Conservation (phyloP, 2,329 filamentous ascomycete genomes). For the Penicillium capsulatum region DNA sequence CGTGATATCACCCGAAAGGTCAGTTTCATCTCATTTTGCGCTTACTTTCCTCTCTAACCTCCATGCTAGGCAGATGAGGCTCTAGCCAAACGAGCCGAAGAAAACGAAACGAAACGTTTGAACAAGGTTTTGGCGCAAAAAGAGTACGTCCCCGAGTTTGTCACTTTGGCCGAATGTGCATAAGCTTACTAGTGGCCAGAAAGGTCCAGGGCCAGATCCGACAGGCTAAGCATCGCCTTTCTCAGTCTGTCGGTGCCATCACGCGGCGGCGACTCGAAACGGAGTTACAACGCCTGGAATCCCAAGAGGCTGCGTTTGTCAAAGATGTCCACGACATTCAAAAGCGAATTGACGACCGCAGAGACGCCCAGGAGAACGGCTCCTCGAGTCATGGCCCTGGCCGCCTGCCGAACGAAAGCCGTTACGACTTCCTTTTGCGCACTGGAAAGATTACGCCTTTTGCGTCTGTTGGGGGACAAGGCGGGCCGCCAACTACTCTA, state of each 20-base stretch:
- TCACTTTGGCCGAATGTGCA: not conserved
- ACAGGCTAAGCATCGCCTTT: slow-evolving; percentile 54
- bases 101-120: slow-evolving; percentile 59
- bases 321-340: slow-evolving; percentile 77
- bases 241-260: slow-evolving; percentile 52
- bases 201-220: slow-evolving; percentile 64
- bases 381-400: slow-evolving; percentile 44
- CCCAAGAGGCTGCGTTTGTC: slow-evolving; percentile 60
- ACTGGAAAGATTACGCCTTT: slow-evolving; percentile 98
- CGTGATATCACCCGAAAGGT: slow-evolving; percentile 69
- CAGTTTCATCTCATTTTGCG: slow-evolving; percentile 1
- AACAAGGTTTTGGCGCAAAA: slow-evolving; percentile 54
- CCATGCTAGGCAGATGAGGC: slow-evolving; percentile 52
- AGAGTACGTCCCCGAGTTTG: slow-evolving; percentile 28
- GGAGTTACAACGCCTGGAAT: slow-evolving; percentile 62
- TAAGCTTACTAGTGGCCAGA: slow-evolving; percentile 25
- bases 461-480: slow-evolving; percentile 62
- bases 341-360: slow-evolving; percentile 71
- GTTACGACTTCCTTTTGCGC: slow-evolving; percentile 84
- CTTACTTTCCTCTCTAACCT: not conserved
- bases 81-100: slow-evolving; percentile 59
- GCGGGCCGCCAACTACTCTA: slow-evolving; percentile 63
- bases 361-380: slow-evolving; percentile 51
- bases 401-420: slow-evolving; percentile 71
- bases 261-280: slow-evolving; percentile 44